phyloP scores from a whole-genome alignment of 306 rosid species.

The Styphnolobium japonicum region DNA sequence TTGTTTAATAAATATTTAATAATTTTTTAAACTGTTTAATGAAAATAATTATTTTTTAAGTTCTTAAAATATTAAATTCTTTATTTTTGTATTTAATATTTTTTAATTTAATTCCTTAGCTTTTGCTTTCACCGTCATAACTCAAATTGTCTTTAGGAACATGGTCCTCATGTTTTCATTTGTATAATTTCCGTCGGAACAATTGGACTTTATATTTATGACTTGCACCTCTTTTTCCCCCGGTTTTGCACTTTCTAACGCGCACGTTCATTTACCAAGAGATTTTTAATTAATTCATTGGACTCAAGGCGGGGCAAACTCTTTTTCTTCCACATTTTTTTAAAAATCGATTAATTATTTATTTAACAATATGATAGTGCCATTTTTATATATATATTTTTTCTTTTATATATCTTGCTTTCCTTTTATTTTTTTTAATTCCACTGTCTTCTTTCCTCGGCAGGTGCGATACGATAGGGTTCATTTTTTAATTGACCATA shows the following conservation, averaged over 20 bases:
- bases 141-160: background rate
- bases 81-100: too few relatives aligned
- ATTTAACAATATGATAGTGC: background rate
- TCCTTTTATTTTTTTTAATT: background rate
- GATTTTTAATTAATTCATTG: background rate
- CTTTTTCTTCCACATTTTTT: background rate
- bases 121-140: background rate
- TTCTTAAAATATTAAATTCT: too few relatives aligned
- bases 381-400: background rate
- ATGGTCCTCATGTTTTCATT: background rate
- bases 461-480: background rate
- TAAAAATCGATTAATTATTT: background rate
- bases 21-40: too few relatives aligned
- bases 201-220: background rate
- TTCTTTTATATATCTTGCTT: background rate
- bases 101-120: too few relatives aligned
- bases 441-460: background rate
- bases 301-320: background rate
- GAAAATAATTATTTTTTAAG: too few relatives aligned
- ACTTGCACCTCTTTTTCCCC: background rate
- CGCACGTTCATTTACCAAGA: background rate
- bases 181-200: background rate
- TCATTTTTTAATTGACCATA: background rate
- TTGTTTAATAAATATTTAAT: too few relatives aligned
- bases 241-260: background rate